Percentiles rank a stretch among this genome's conserved stretches.
phyloP scores from a whole-genome alignment of 148 eudicot species.

The Silene conica region DNA sequence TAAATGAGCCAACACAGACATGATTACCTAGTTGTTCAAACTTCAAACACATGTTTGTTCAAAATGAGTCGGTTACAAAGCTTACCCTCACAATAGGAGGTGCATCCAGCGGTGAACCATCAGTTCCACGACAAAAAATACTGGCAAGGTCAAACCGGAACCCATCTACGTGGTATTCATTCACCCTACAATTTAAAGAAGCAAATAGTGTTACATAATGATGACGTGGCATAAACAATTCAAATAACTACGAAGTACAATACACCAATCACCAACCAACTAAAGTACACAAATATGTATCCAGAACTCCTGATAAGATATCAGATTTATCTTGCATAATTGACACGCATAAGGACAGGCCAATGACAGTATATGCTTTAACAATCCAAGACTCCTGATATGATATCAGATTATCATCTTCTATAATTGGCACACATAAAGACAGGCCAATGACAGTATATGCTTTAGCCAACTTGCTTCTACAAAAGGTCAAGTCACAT shows the following conservation, averaged over 20 bases:
- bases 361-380: too few relatives aligned
- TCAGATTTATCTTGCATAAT: background rate
- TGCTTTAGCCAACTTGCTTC: too few relatives aligned
- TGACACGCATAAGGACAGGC: background rate
- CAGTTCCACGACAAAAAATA: slow-evolving; percentile 93
- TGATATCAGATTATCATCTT: background rate
- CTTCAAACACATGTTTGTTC: background rate
- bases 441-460: background rate
- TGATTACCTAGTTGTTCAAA: background rate
- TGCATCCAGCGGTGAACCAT: slow-evolving; percentile 88
- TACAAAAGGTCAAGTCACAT: too few relatives aligned
- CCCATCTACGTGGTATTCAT: slow-evolving; percentile 95
- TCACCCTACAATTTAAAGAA: slow-evolving; percentile 57
- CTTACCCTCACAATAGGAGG: slow-evolving; percentile 89
- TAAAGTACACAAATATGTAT: too few relatives aligned
- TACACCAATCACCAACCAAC: background rate
- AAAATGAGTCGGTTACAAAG: background rate
- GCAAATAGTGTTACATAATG: slow-evolving; percentile 9
- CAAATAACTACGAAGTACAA: background rate
- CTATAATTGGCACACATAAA: background rate
- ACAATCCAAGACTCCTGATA: too few relatives aligned
- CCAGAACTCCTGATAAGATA: too few relatives aligned
- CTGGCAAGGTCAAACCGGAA: slow-evolving; percentile 99
- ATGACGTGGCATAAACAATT: slow-evolving; percentile 3
- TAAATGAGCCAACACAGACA: background rate